Evolutionary conservation across 352 stramenopile genomes (phyloP), one percentile per base, ranked within the genome.

Genomic region (Globisporangium nagaii): DNA sequence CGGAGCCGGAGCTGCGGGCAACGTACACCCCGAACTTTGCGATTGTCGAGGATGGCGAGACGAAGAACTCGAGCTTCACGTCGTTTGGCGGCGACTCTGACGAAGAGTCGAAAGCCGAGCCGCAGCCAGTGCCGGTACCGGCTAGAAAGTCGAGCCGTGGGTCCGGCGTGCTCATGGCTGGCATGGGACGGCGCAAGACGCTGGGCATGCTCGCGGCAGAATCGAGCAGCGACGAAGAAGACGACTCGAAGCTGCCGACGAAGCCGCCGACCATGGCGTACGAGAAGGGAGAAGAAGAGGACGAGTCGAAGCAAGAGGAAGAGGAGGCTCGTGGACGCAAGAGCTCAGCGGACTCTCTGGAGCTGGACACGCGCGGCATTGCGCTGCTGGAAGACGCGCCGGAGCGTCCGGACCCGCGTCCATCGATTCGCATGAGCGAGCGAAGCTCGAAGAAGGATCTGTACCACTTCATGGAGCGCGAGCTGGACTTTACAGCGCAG

Each of bases 391-490:
- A 95, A 7, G 79, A 95, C 31, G 67, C 79, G 11, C 48, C 54
- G 58, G 3, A 72, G 66, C 45, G 63, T 43, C 45, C 7, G 8
- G 35, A 40, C 22, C 37, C 28, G 22, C 70, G 75, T 42, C 50
- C 53, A 24, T 81, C 68, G 22, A 66, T 70, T 15, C 72, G 64
- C 15, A 65, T 73, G 49, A 87, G 71, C 27, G 71, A 85, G 51
- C 73, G 65, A 28, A 68, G 52, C 7, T 58, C 73, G n/a, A 87
- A 88, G 53, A 90, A 90, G 35, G 85, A 95, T 48, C 65, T 95
- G 41, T 93, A 93, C 65, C 81, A 86, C 35, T 89, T 84, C 51
- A 91, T 95, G 68, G 85, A 95, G 59, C 75, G 67, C 50, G 84
- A 93, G 39, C 56, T 95, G 40, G 73, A 93, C 54, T 95, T 93